A percentile compares a stretch with the other conserved stretches of the same genome.
These are phyloP conservation scores for Ricinus communis DNA, from an alignment of 345 rosid species.

Conservation along the genomic window DNA sequence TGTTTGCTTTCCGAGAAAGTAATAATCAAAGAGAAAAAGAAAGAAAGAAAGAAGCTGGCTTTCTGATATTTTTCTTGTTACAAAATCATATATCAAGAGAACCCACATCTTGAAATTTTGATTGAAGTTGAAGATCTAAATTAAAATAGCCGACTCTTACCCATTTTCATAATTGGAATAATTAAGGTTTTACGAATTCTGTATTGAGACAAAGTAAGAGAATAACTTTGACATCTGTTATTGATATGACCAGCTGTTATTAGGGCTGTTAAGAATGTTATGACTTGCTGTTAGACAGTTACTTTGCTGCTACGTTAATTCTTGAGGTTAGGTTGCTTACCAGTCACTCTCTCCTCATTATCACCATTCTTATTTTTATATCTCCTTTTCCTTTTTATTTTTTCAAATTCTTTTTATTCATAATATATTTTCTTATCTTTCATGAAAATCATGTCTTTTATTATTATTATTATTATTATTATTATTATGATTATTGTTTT, in stretches of 20 bases:
- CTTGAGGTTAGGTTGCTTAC: background rate
- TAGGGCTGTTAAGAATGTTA: background rate
- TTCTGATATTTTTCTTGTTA: background rate
- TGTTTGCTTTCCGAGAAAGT: background rate
- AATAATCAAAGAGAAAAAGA: background rate
- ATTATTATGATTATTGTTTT: no score
- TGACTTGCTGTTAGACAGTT: background rate
- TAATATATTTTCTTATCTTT: no score
- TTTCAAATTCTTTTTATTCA: no score
- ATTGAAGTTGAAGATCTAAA: background rate
- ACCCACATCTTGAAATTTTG: background rate
- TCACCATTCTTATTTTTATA: background rate
- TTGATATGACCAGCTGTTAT: background rate
- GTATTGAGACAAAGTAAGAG: background rate
- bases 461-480: no score
- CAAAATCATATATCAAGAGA: background rate
- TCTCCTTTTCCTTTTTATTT: background rate
- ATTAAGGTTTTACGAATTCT: no score
- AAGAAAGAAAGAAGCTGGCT: background rate
- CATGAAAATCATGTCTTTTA: no score
- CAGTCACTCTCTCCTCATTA: background rate
- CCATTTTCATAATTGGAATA: background rate
- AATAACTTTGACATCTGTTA: background rate
- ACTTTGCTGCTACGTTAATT: slow-evolving; percentile 11
- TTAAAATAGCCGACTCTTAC: background rate